These are phyloP conservation scores for Pseudogymnoascus sp. DNA, from an alignment of 2,329 filamentous ascomycete genomes.

Conservation along the genomic window DNA sequence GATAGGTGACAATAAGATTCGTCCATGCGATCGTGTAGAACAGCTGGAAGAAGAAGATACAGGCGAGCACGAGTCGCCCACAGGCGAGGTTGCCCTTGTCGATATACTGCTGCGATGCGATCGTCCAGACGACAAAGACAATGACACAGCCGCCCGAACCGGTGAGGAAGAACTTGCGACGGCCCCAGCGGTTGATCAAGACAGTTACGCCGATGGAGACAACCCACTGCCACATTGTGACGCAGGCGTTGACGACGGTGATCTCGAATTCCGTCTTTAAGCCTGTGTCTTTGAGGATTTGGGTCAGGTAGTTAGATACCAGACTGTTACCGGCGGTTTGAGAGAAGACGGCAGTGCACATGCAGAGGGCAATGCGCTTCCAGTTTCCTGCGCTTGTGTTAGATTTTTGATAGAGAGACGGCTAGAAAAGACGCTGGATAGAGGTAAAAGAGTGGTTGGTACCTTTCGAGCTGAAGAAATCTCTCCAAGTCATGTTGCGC, in stretches of 20 bases:
- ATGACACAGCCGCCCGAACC: slow-evolving; percentile 33
- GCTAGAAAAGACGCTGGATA: background rate
- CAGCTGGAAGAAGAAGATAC: slow-evolving; percentile 37
- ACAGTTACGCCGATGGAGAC: slow-evolving; percentile 33
- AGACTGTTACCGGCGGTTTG: slow-evolving; percentile 37
- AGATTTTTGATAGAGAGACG: slow-evolving; percentile 27
- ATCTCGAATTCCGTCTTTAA: slow-evolving; percentile 33
- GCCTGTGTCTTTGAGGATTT: slow-evolving; percentile 35
- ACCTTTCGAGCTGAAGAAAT: slow-evolving; percentile 9
- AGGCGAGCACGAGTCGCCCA: slow-evolving; percentile 34
- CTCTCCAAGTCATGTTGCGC: slow-evolving; percentile 11
- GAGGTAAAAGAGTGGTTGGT: background rate
- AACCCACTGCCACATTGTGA: slow-evolving; percentile 38
- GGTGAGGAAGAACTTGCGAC: slow-evolving; percentile 34
- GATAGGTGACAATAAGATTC: slow-evolving; percentile 37
- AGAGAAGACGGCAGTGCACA: slow-evolving; percentile 34
- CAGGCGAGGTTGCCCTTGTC: slow-evolving; percentile 28
- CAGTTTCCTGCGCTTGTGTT: slow-evolving; percentile 27
- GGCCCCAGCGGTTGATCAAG: slow-evolving; percentile 33
- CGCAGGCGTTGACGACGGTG: slow-evolving; percentile 36
- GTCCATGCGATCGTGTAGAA: slow-evolving; percentile 40
- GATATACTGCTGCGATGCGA: slow-evolving; percentile 33
- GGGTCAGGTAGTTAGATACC: slow-evolving; percentile 37
- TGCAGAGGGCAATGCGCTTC: slow-evolving; percentile 36
- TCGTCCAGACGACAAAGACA: slow-evolving; percentile 33